phyloP scores from a whole-genome alignment of 2,329 filamentous ascomycete genomes.

The Magnaporthiopsis rhizophila region DNA sequence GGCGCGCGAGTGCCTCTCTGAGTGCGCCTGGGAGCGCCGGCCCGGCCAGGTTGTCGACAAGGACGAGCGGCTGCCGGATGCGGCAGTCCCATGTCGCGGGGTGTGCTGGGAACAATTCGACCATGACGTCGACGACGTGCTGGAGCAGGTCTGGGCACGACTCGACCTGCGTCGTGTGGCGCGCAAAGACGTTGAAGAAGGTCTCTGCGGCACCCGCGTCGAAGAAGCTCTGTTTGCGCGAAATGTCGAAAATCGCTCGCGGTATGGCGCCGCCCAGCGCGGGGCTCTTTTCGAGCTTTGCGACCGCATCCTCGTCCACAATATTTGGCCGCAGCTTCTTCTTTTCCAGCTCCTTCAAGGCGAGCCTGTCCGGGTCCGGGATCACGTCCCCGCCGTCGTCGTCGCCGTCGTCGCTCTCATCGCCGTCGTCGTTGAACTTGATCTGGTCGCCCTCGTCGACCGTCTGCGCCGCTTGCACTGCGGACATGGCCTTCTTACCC shows the following conservation, averaged over 20 bases:
- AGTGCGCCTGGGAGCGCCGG: slow-evolving; percentile 50
- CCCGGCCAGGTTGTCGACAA: slow-evolving; percentile 31
- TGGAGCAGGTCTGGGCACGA: slow-evolving; percentile 60
- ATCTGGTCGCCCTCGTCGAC: slow-evolving; percentile 39
- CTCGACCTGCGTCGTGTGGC: slow-evolving; percentile 55
- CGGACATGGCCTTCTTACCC: slow-evolving; percentile 30
- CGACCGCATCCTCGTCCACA: slow-evolving; percentile 35
- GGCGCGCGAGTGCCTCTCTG: slow-evolving; percentile 51
- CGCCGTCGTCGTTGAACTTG: slow-evolving; percentile 35
- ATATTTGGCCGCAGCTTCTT: slow-evolving; percentile 29
- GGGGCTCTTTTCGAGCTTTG: slow-evolving; percentile 63
- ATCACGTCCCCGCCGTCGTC: slow-evolving; percentile 37
- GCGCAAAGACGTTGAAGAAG: slow-evolving; percentile 74
- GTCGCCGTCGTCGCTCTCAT: slow-evolving; percentile 31
- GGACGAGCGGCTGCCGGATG: slow-evolving; percentile 62
- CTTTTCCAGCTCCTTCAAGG: slow-evolving; percentile 19
- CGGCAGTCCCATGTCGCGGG: slow-evolving; percentile 61
- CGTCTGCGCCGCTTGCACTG: slow-evolving; percentile 28
- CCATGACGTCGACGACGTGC: slow-evolving; percentile 63
- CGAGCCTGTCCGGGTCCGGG: slow-evolving; percentile 30
- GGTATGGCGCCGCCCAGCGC: slow-evolving; percentile 91
- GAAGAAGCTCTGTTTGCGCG: slow-evolving; percentile 69
- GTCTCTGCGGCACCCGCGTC: slow-evolving; percentile 56
- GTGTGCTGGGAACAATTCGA: slow-evolving; percentile 48
- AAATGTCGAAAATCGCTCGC: slow-evolving; percentile 81